Evolutionary conservation across 345 rosid genomes (phyloP).

Genomic region (Brassica carinata): DNA sequence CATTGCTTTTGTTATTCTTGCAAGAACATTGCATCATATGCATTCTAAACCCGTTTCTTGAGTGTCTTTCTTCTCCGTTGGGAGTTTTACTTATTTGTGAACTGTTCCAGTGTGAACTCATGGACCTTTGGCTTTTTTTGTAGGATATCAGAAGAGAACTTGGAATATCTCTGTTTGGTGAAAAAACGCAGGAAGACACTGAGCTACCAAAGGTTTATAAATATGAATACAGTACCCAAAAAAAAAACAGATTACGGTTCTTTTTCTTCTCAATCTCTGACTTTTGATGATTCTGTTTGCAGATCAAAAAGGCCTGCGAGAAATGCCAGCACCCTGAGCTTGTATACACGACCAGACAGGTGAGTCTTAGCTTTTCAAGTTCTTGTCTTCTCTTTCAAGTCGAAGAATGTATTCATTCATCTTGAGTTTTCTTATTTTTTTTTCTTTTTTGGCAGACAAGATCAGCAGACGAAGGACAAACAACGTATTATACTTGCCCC

Average conservation of each 20-base stretch:
- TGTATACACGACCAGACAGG: slow-evolving; percentile 45
- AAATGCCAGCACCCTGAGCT: slow-evolving; percentile 44
- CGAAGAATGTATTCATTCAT: slow-evolving; percentile 8
- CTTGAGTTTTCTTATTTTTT: background rate
- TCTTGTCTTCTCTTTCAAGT: slow-evolving; percentile 2
- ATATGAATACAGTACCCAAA: background rate
- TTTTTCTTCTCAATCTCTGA: background rate
- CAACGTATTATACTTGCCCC: slow-evolving; percentile 39
- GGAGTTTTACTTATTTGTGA: too few species aligned
- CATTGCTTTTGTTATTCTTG: slow-evolving; percentile 5
- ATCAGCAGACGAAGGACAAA: slow-evolving; percentile 41
- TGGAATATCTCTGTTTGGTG: slow-evolving; percentile 35
- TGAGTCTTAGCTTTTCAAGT: background rate
- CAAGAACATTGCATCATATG: slow-evolving; percentile 3
- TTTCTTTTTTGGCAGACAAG: slow-evolving; percentile 25
- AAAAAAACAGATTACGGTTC: background rate
- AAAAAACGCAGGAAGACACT: slow-evolving; percentile 25
- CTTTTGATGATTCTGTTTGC: slow-evolving; percentile 3
- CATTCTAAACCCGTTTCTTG: background rate
- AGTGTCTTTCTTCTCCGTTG: background rate
- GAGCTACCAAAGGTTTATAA: slow-evolving; percentile 40
- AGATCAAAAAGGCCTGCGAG: slow-evolving; percentile 43
- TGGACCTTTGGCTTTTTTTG: background rate
- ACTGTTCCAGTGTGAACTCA: background rate
- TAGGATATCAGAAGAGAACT: slow-evolving; percentile 43